These are phyloP conservation scores for Fusarium denticulatum DNA, from an alignment of 2,329 filamentous ascomycete genomes.

Conservation along the genomic window DNA sequence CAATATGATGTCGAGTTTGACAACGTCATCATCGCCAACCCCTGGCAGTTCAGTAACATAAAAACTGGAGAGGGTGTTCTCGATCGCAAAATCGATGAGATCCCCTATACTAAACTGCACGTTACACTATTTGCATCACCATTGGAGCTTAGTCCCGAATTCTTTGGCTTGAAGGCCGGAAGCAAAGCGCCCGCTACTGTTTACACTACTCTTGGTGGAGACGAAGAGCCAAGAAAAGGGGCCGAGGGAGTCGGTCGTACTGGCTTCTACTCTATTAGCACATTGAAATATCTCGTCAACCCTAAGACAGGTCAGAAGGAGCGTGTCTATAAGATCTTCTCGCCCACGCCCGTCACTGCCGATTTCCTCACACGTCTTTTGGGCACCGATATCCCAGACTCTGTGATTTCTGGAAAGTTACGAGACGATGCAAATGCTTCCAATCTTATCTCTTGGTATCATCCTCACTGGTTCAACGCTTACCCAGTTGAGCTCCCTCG, in stretches of 20 bases:
- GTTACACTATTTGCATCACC: slow-evolving; percentile 90
- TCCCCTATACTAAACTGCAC: slow-evolving; percentile 88
- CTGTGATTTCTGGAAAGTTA: slow-evolving; percentile 45
- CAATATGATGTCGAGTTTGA: slow-evolving; percentile 71
- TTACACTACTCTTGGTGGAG: slow-evolving; percentile 80
- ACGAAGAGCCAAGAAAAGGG: slow-evolving; percentile 62
- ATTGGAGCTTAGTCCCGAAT: slow-evolving; percentile 73
- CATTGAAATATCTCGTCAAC: slow-evolving; percentile 72
- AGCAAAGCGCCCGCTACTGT: slow-evolving; percentile 75
- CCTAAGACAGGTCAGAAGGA: slow-evolving; percentile 64
- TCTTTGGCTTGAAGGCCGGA: slow-evolving; percentile 74
- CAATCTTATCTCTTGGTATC: slow-evolving; percentile 76
- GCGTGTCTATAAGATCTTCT: slow-evolving; percentile 74
- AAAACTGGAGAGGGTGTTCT: slow-evolving; percentile 71
- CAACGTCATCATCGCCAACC: slow-evolving; percentile 82
- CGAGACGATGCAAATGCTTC: slow-evolving; percentile 50
- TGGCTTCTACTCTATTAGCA: slow-evolving; percentile 88
- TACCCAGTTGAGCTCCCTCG: slow-evolving; percentile 89
- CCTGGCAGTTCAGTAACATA: slow-evolving; percentile 83
- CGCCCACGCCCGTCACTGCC: slow-evolving; percentile 62
- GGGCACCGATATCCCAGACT: slow-evolving; percentile 57
- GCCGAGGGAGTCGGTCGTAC: slow-evolving; percentile 73
- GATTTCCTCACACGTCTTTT: slow-evolving; percentile 64
- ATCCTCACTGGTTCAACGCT: slow-evolving; percentile 80
- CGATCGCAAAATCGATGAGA: slow-evolving; percentile 74